Conservation (phyloP, 192 early-diverging fungal species). For the Coemansia sp. region DNA sequence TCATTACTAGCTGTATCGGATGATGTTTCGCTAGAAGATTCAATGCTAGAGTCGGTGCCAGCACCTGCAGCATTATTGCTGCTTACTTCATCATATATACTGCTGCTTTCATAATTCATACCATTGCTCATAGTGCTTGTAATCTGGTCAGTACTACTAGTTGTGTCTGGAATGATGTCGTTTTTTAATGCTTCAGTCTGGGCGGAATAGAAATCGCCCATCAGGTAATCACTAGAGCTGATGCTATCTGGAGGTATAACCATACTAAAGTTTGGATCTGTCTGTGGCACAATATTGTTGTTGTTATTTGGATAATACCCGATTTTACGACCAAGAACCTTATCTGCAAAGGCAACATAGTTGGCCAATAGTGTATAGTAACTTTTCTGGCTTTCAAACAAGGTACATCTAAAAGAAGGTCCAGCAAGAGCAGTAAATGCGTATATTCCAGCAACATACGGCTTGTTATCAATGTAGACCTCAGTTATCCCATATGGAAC, state of each 20-base stretch:
- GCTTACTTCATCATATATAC: too few relatives aligned
- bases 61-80: too few relatives aligned
- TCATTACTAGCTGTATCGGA: not conserved
- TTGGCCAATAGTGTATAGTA: not conserved
- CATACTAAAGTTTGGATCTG: not conserved
- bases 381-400: not conserved
- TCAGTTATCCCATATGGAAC: not conserved
- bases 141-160: too few relatives aligned
- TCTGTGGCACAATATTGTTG: not conserved
- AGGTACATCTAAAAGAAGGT: not conserved
- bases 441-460: not conserved
- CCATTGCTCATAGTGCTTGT: too few relatives aligned
- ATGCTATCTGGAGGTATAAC: not conserved
- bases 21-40: too few relatives aligned
- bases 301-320: not conserved
- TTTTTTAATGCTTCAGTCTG: not conserved
- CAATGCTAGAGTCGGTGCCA: too few relatives aligned
- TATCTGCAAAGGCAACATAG: slow-evolving; percentile 1
- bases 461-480: not conserved
- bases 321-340: not conserved
- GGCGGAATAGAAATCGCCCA: not conserved
- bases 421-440: not conserved
- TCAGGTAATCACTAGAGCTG: not conserved
- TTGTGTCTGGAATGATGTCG: not conserved
- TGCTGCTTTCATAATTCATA: too few relatives aligned